phyloP scores from a whole-genome alignment of 2,329 filamentous ascomycete species.

The Diaporthe destruens region DNA sequence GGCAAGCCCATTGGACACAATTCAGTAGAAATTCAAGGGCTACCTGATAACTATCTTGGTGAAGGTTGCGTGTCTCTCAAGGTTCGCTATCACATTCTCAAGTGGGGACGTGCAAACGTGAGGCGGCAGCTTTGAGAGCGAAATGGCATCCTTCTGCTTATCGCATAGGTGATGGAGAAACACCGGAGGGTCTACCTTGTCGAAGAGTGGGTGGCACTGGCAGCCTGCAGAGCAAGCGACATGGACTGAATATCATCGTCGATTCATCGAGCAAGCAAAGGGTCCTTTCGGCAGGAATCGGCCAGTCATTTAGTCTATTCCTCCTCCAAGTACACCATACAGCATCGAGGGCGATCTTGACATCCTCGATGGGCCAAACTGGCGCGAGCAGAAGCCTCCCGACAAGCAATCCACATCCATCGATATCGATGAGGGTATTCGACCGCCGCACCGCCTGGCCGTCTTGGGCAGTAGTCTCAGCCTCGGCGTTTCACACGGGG shows the following conservation, averaged over 20 bases:
- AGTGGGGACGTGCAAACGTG: neutral
- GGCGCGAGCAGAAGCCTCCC: neutral
- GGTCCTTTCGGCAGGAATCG: neutral
- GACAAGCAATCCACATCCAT: neutral
- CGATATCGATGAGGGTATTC: slow-evolving; percentile 1
- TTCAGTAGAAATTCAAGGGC: neutral
- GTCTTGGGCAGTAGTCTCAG: neutral
- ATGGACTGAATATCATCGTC: neutral
- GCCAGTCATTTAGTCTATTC: slow-evolving; percentile 13
- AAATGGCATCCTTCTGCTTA: neutral
- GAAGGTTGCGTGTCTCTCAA: neutral
- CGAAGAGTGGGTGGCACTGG: neutral
- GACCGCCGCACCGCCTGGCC: slow-evolving; percentile 1
- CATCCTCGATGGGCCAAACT: neutral
- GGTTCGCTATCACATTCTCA: neutral
- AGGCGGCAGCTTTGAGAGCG: neutral
- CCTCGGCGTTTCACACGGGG: slow-evolving; percentile 20
- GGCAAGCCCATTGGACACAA: neutral
- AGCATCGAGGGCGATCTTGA: neutral
- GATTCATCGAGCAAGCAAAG: neutral
- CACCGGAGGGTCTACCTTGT: neutral
- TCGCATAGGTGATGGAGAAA: neutral
- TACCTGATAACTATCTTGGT: neutral
- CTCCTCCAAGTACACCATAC: neutral
- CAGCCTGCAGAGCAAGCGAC: neutral